Conservation (phyloP, 495 filamentous ascomycete species). For the Aspergillus hancockii region DNA sequence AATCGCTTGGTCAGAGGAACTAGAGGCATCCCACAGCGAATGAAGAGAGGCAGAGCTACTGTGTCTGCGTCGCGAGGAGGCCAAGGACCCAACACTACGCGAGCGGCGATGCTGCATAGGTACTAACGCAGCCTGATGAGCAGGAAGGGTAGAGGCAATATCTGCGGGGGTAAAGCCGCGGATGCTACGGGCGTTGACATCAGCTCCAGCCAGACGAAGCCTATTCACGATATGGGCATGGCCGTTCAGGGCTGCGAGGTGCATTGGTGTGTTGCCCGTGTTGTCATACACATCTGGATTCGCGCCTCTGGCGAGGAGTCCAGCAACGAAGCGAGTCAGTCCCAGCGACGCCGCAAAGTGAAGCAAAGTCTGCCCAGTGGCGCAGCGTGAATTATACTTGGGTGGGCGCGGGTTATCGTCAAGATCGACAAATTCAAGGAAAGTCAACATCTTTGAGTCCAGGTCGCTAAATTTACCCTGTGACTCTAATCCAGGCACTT, state of each 20-base stretch:
- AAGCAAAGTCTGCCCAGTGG: constrained; percentile 77
- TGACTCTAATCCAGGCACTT: constrained; percentile 43
- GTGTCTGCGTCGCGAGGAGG: constrained; percentile 56
- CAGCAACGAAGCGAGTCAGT: constrained; percentile 75
- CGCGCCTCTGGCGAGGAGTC: constrained; percentile 77
- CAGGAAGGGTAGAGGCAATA: constrained; percentile 63
- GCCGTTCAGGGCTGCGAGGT: constrained; percentile 77
- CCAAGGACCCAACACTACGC: constrained; percentile 57
- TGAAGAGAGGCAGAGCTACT: constrained; percentile 66
- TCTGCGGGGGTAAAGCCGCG: constrained; percentile 73
- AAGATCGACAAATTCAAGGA: constrained; percentile 76
- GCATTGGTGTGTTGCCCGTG: constrained; percentile 81
- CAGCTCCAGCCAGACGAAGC: constrained; percentile 71
- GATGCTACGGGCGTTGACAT: constrained; percentile 67
- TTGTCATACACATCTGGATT: constrained; percentile 74
- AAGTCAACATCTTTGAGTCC: constrained; percentile 71
- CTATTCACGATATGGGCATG: constrained; percentile 74
- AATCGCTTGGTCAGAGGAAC: constrained; percentile 41
- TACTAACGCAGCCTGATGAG: constrained; percentile 55
- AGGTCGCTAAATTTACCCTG: constrained; percentile 53
- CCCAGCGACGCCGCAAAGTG: constrained; percentile 79
- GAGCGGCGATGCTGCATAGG: constrained; percentile 55
- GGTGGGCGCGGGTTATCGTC: constrained; percentile 69
- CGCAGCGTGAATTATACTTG: constrained; percentile 60
- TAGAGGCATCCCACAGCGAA: constrained; percentile 60